Evolutionary conservation across 1,284 basidiomycete genomes (phyloP).

Genomic region (Puccinia horiana): DNA sequence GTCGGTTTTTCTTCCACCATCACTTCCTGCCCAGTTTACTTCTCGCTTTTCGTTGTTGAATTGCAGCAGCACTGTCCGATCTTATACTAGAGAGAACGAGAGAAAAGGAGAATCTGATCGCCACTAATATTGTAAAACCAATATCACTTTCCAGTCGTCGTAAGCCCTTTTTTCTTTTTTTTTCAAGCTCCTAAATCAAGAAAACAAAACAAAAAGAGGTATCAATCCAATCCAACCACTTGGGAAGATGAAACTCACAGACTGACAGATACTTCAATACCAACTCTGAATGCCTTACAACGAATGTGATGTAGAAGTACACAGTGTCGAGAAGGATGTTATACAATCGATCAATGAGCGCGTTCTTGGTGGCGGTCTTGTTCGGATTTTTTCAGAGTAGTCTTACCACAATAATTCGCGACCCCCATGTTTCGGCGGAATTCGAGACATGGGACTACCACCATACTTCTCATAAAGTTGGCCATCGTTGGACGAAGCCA

Average conservation of each 20-base stretch:
- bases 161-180: too few relatives aligned
- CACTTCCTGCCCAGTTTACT: too few relatives aligned
- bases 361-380: background rate
- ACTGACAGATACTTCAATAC: background rate
- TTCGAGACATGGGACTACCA: constrained; percentile 39
- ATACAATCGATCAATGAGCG: background rate
- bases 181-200: too few relatives aligned
- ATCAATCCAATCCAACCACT: too few relatives aligned
- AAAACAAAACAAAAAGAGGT: too few relatives aligned
- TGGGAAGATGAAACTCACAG: background rate
- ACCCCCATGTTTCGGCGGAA: constrained; percentile 32
- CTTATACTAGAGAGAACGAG: too few relatives aligned
- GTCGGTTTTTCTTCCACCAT: too few relatives aligned
- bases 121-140: too few relatives aligned
- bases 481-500: background rate
- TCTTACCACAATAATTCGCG: constrained; percentile 1
- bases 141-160: too few relatives aligned
- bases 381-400: background rate
- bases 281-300: background rate
- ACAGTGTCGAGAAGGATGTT: background rate
- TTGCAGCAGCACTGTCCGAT: too few relatives aligned
- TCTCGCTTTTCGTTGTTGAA: too few relatives aligned
- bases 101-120: too few relatives aligned
- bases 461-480: constrained; percentile 39
- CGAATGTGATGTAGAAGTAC: background rate